Evolutionary conservation across 2,329 filamentous ascomycete genomes (phyloP).

Genomic region (Monilinia fructicola): DNA sequence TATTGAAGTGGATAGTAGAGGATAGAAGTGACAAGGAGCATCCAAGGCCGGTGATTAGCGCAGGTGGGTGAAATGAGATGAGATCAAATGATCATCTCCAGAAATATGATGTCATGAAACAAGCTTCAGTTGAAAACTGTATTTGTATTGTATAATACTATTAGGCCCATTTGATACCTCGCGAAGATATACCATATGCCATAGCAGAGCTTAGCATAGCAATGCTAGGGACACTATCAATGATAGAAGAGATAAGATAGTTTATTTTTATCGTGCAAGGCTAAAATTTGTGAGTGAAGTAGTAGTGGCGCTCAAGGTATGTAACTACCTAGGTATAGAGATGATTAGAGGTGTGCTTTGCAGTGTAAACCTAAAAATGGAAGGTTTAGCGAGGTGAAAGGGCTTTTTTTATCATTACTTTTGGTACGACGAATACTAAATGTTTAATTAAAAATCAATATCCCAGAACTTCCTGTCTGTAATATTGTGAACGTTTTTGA

Average conservation of each 20-base stretch:
- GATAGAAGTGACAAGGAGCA: neutral
- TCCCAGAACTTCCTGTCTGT: no score
- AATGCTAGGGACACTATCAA: neutral
- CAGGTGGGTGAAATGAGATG: neutral
- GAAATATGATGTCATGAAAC: conserved; percentile 19
- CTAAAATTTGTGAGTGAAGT: neutral
- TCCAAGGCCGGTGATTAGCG: neutral
- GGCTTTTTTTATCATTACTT: neutral
- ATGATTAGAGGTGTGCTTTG: no score
- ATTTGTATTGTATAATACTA: conserved; percentile 16
- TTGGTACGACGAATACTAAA: neutral
- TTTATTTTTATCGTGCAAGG: neutral
- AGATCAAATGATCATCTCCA: neutral
- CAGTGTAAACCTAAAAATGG: neutral
- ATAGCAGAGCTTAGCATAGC: neutral
- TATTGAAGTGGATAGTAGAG: neutral
- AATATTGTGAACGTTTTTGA: no score
- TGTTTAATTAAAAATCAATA: no score
- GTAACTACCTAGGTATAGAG: neutral
- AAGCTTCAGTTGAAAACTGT: conserved; percentile 24
- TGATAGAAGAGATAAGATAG: neutral
- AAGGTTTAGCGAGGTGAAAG: neutral
- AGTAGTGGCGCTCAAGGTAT: neutral
- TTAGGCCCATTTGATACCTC: conserved; percentile 1
- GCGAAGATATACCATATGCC: conserved; percentile 1